Evolutionary conservation across 768 basidiomycete genomes (phyloP).

Genomic region (Crepidotus variabilis): DNA sequence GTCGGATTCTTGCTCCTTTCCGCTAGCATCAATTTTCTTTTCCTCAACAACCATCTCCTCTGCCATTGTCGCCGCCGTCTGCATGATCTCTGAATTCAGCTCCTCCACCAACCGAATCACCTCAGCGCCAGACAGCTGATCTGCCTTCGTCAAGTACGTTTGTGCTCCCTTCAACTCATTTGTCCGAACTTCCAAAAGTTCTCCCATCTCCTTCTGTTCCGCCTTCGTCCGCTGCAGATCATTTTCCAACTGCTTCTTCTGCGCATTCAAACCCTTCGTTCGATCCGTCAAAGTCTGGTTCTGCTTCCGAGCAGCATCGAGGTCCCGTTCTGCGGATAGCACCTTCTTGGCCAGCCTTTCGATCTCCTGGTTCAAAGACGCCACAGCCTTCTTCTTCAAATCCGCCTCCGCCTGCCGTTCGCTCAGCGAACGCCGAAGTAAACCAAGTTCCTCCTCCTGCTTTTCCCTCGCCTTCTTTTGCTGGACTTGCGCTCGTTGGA

Average conservation of each 20-base stretch:
- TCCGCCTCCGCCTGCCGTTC: slow-evolving; percentile 18
- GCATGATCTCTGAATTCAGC: slow-evolving; percentile 49
- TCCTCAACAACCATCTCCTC: slow-evolving; percentile 33
- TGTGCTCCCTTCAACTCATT: slow-evolving; percentile 48
- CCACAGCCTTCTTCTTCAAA: slow-evolving; percentile 16
- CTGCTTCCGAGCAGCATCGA: slow-evolving; percentile 13
- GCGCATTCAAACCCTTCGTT: slow-evolving; percentile 12
- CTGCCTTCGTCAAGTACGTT: slow-evolving; percentile 42
- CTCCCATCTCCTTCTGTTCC: slow-evolving; percentile 19
- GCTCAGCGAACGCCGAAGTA: slow-evolving; percentile 15
- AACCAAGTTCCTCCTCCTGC: slow-evolving; percentile 8
- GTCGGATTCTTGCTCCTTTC: slow-evolving; percentile 19
- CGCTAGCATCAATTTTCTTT: slow-evolving; percentile 14
- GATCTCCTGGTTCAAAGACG: slow-evolving; percentile 13
- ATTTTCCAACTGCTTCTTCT: slow-evolving; percentile 16
- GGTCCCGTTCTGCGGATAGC: slow-evolving; percentile 15
- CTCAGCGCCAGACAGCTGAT: slow-evolving; percentile 44
- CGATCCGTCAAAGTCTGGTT: slow-evolving; percentile 16
- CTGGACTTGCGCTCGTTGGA: slow-evolving; percentile 9
- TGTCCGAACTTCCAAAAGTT: slow-evolving; percentile 37
- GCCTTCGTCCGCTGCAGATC: slow-evolving; percentile 14
- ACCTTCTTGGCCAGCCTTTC: slow-evolving; percentile 11
- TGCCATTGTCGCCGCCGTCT: slow-evolving; percentile 46
- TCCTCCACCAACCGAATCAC: slow-evolving; percentile 41
- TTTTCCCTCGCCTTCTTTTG: slow-evolving; percentile 8